Base-by-base conservation (phyloP, 2,329 filamentous ascomycete species). In the Chaetomium sp. region DNA sequence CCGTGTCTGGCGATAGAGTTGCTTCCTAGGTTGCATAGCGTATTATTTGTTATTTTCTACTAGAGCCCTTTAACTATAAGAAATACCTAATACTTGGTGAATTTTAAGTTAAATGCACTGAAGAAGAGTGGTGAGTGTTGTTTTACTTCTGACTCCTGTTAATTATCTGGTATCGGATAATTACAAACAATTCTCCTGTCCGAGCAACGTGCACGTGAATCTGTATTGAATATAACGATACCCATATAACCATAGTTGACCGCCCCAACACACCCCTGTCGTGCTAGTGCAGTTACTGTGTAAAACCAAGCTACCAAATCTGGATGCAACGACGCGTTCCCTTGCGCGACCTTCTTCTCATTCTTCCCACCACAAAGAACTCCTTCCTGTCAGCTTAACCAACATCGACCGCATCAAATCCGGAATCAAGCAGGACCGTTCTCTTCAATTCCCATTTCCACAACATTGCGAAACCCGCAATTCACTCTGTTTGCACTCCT, bases 291-390 rank as follows among this genome's bases (percentile, higher is more conserved):
- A n/a, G n/a, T n/a, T n/a, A n/a, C n/a, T n/a, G n/a, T n/a, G n/a
- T n/a, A n/a, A n/a, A 60, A 13, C 58, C 38, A 21, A 55, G 21
- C 21, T 57, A 21, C 38, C 47, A 29, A 35, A 27, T n/a, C 57
- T 45, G 47, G 55, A 58, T 65, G 53, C 63, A 58, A 63, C 60
- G 60, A 66, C 64, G 64, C 61, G 61, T 45, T 57, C 42, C 60
- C 23, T 21, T 59, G 31, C 65, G 57, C 65, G 58, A 45, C 47
- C 49, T 31, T 19, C 7, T 8, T 33, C n/a, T 25, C 25, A 25
- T n/a, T 27, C 35, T 10, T 49, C 27, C 50, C 3, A 42, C 10
- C 50, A 31, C 13, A 35, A 16, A 61, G 31, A 16, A n/a, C 45
- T 55, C 29, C 38, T 29, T 19, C 29, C 23, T 25, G 33, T 35